Conservation (phyloP, 345 rosid species). For the Moricandia arvensis region DNA sequence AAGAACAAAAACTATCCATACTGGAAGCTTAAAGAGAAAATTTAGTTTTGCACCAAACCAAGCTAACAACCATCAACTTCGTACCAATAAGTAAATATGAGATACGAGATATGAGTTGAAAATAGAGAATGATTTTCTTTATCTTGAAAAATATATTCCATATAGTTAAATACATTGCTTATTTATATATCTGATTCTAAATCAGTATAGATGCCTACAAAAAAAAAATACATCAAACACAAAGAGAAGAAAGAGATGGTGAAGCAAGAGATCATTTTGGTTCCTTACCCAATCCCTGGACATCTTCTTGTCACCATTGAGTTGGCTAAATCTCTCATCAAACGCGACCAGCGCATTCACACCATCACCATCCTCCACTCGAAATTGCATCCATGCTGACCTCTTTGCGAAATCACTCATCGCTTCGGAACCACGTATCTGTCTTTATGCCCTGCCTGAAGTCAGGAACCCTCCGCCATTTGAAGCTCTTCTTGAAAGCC, state of each 20-base stretch:
- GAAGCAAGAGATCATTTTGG: constrained; percentile 25
- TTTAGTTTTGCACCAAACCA: no score
- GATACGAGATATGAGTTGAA: no score
- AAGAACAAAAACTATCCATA: no score
- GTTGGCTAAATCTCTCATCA: constrained; percentile 43
- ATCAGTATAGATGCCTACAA: not conserved
- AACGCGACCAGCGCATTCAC: constrained; percentile 37
- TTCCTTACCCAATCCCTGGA: constrained; percentile 34
- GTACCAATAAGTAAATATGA: no score
- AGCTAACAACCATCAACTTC: no score
- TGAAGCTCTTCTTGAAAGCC: constrained; percentile 20
- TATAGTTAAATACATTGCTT: not conserved
- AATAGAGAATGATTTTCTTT: not conserved
- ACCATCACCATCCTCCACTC: constrained; percentile 27
- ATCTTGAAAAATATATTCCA: not conserved
- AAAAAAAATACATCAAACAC: not conserved
- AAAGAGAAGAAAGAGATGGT: not conserved
- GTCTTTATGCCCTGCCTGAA: constrained; percentile 19
- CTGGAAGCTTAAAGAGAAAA: no score
- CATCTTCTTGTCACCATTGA: constrained; percentile 51
- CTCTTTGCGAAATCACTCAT: not conserved
- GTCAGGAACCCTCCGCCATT: constrained; percentile 14
- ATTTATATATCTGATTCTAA: not conserved
- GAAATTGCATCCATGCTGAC: not conserved
- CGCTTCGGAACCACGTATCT: constrained; percentile 13